Conservation (phyloP, 1,284 basidiomycete species). For the Serendipita sp. region DNA sequence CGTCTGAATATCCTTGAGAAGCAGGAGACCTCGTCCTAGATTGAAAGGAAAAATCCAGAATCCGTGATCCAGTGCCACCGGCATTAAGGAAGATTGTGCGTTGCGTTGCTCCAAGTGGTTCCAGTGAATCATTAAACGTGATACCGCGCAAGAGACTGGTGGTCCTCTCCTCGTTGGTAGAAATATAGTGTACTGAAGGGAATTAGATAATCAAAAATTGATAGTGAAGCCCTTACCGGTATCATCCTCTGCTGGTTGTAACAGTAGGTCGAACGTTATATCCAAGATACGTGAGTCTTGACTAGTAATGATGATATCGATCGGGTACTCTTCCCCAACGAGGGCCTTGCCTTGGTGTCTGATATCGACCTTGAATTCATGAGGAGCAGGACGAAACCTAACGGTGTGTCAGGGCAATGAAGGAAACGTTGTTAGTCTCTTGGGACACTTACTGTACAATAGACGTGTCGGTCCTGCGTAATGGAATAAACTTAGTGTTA, state of each 20-base stretch:
- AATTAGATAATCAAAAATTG: conserved; percentile 3
- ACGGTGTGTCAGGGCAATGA: background rate
- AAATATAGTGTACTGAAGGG: conserved; percentile 44
- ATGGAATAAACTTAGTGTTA: conserved; percentile 36
- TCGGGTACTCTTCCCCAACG: conserved; percentile 61
- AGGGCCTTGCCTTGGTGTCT: conserved; percentile 53
- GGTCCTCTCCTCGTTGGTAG: conserved; percentile 45
- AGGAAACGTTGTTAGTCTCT: background rate
- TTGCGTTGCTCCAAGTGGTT: conserved; percentile 36
- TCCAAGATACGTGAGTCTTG: conserved; percentile 51
- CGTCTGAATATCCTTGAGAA: conserved; percentile 15
- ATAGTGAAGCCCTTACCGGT: conserved; percentile 35
- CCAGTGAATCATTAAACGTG: conserved; percentile 40
- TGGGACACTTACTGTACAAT: conserved; percentile 32
- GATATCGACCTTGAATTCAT: conserved; percentile 40
- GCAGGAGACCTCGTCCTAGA: conserved; percentile 26
- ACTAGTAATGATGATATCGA: conserved; percentile 53
- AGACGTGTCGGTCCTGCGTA: conserved; percentile 35
- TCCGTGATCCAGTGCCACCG: conserved; percentile 48
- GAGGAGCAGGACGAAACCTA: conserved; percentile 52
- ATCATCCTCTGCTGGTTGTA: conserved; percentile 65
- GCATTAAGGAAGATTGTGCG: conserved; percentile 49
- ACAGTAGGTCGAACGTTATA: conserved; percentile 52
- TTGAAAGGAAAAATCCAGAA: conserved; percentile 62
- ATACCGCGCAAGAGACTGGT: conserved; percentile 60